Evolutionary conservation across 2,329 filamentous ascomycete genomes (phyloP).

Genomic region (Claviceps humidiphila): DNA sequence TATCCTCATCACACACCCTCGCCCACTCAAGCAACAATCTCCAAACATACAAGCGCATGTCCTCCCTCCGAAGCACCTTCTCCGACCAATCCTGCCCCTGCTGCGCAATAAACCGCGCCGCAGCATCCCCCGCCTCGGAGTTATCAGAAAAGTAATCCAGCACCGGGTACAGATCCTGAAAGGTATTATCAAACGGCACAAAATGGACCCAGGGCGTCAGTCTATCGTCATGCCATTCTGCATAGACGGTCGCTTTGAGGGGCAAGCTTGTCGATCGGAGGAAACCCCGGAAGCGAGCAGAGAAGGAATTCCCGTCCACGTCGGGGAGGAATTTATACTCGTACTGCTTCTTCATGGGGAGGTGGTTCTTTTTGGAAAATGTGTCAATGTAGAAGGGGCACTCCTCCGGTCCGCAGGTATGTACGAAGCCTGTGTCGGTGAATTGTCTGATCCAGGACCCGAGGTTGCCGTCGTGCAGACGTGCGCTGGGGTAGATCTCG

Average conservation of each 20-base stretch:
- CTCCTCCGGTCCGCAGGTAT: constrained; percentile 23
- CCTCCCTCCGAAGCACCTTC: constrained; percentile 46
- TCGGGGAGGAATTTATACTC: constrained; percentile 55
- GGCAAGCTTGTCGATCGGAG: constrained; percentile 50
- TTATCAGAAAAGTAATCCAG: constrained; percentile 52
- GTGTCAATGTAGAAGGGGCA: constrained; percentile 28
- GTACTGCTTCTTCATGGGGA: constrained; percentile 36
- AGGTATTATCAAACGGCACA: constrained; percentile 56
- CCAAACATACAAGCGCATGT: constrained; percentile 55
- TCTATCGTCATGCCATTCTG: constrained; percentile 62
- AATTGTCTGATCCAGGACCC: constrained; percentile 28
- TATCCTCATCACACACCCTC: constrained; percentile 32
- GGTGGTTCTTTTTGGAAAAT: constrained; percentile 17
- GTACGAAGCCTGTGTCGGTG: constrained; percentile 31
- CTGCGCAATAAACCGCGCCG: constrained; percentile 46
- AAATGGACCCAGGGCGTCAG: constrained; percentile 61
- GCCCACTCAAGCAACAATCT: constrained; percentile 47
- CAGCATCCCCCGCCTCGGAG: constrained; percentile 31
- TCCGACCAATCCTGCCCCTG: constrained; percentile 48
- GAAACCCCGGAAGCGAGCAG: constrained; percentile 49
- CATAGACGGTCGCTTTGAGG: constrained; percentile 59
- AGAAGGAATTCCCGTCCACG: constrained; percentile 56
- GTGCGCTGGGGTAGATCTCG: constrained; percentile 29
- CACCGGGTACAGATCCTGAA: constrained; percentile 51
- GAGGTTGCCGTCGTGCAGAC: constrained; percentile 19